Base-by-base conservation (phyloP, 2,329 filamentous ascomycete genomes). In the Venturia asperata region DNA sequence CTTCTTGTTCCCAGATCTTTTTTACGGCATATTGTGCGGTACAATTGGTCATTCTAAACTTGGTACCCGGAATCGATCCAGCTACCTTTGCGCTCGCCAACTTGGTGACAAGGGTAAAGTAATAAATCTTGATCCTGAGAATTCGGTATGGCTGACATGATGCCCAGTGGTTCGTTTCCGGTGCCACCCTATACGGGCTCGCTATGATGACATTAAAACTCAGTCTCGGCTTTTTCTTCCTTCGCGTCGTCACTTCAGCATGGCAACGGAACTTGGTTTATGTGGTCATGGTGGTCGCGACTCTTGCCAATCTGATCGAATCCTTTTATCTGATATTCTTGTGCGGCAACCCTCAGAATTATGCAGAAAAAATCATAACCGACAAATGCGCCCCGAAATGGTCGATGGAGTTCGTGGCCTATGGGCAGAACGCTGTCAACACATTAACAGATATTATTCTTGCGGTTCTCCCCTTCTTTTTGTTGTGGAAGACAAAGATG, bases 171-270 rank as follows among this genome's bases (percentile, higher is more conserved):
- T 70, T 71, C 1, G 68, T 76, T 1, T 19, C 52, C 15, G 52
- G 30, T 27, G 15, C 52, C 37, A 30, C 30, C 5, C 19, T 6
- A 37, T 58, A 58, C 19, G 27, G 30, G 7, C n/a, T 34, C 7
- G 52, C 76, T 0, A 74, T 77, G 67, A 74, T 77, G 66, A 68
- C 75, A 21, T 68, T 80, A 66, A 81, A 81, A 67, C 74, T 79
- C 34, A 79, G 78, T 1, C 69, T 81, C 6, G 77, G 74, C 10
- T 67, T 79, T 37, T 79, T 79, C 70, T 79, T 79, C 68, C 71
- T 77, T 9, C 76, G 79, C 1, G 75, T 80, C 60, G 71, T 79
- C 19, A 71, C 77, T 65, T 70, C 73, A 41, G 64, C 63, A 34
- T 78, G 76, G 74, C 78, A 80, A 43, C 70, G 70, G 24, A 65